phyloP scores from a whole-genome alignment of 352 stramenopile species.

The Phytophthora meadii region DNA sequence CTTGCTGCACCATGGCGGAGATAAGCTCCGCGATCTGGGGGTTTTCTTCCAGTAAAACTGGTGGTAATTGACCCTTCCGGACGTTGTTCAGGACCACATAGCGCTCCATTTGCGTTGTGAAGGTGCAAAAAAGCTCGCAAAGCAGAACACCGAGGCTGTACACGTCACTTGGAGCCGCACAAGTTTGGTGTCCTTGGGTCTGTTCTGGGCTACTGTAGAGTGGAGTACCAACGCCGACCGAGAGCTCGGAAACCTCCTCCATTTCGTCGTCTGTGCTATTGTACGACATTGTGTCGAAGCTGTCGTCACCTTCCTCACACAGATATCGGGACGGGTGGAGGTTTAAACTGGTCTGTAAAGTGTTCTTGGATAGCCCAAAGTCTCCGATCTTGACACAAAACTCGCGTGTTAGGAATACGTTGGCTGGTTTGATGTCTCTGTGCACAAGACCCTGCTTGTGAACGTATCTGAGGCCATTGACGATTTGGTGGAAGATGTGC shows the following conservation, averaged over 20 bases:
- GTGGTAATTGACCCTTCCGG: conserved; percentile 50
- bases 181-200: conserved; percentile 45
- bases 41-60: conserved; percentile 37
- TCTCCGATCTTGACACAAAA: conserved; percentile 86
- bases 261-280: conserved; percentile 35
- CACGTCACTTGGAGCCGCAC: conserved; percentile 65
- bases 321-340: conserved; percentile 64
- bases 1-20: conserved; percentile 55
- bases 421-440: conserved; percentile 84
- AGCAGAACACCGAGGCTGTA: conserved; percentile 80
- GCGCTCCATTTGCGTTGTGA: conserved; percentile 85
- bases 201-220: conserved; percentile 85
- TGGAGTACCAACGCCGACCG: conserved; percentile 72
- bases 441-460: conserved; percentile 78
- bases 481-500: conserved; percentile 74
- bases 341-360: conserved; percentile 60
- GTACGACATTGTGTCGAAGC: conserved; percentile 27
- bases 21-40: conserved; percentile 58
- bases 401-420: conserved; percentile 80
- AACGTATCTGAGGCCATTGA: conserved; percentile 80
- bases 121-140: conserved; percentile 78
- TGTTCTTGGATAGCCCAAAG: conserved; percentile 84
- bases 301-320: conserved; percentile 43
- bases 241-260: conserved; percentile 53
- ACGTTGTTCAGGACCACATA: conserved; percentile 59